phyloP scores from a whole-genome alignment of 176 grass and related monocot species.

The Luzula sylvatica region DNA sequence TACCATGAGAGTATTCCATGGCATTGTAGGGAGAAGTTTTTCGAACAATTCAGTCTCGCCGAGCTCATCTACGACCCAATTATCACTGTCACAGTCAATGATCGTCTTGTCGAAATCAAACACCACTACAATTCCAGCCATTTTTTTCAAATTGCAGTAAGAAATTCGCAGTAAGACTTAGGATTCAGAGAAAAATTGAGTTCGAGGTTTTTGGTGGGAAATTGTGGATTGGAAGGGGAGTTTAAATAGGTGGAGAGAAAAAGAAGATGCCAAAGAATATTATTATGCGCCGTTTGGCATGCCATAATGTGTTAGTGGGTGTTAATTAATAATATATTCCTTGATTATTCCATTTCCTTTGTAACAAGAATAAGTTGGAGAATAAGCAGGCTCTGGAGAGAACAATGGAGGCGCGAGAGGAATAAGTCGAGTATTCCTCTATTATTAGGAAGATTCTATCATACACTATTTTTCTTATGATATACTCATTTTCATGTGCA shows the following conservation, averaged over 20 bases:
- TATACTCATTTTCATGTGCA: too few relatives aligned
- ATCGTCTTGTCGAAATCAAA: conserved; percentile 98
- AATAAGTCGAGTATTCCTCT: background rate
- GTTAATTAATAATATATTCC: background rate
- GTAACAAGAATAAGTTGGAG: conserved; percentile 9
- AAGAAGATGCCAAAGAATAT: conserved; percentile 65
- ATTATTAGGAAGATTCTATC: too few relatives aligned
- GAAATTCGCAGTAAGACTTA: background rate
- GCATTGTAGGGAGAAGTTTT: conserved; percentile 75
- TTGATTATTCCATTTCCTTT: background rate
- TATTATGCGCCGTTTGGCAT: conserved; percentile 4
- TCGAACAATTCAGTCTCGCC: conserved; percentile 59
- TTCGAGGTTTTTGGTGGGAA: conserved; percentile 7
- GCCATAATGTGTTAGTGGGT: background rate
- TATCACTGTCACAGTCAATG: conserved; percentile 89
- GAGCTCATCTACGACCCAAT: conserved; percentile 55
- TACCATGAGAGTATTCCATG: conserved; percentile 77
- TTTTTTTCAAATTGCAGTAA: background rate
- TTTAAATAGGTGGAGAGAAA: conserved; percentile 23
- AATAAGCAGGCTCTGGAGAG: too few relatives aligned
- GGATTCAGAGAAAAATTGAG: background rate
- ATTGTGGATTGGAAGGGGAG: background rate
- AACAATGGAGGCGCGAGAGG: conserved; percentile 3
- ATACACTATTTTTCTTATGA: too few relatives aligned
- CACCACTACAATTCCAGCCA: conserved; percentile 43